These are phyloP conservation scores for Beauveria bassiana DNA, from an alignment of 2,329 filamentous ascomycete genomes.

Conservation along the genomic window DNA sequence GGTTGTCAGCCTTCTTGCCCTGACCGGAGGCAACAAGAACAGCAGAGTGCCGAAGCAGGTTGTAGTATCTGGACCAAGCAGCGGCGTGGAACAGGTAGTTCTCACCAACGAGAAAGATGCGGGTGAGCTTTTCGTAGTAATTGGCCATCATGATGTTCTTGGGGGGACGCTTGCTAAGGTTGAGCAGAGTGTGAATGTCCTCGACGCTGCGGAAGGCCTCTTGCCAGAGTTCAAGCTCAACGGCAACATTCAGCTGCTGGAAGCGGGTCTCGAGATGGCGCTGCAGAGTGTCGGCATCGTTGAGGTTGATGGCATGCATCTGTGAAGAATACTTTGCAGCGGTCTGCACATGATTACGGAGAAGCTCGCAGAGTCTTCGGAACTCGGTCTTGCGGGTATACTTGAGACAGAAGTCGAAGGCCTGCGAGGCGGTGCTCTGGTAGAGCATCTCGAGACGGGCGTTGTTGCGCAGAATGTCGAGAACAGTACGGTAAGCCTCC, in stretches of 20 bases:
- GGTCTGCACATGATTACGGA: constrained; percentile 97
- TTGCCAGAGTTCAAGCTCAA: constrained; percentile 97
- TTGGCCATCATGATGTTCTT: constrained; percentile 99
- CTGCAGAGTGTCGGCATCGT: constrained; percentile 93
- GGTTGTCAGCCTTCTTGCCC: constrained; percentile 90
- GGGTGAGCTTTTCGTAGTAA: constrained; percentile 98
- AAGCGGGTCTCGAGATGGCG: constrained; percentile 96
- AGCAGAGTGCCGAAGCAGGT: constrained; percentile 84
- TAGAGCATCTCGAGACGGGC: constrained; percentile 95
- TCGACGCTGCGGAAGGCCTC: constrained; percentile 99
- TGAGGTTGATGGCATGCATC: constrained; percentile 99
- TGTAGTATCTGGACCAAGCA: constrained; percentile 96
- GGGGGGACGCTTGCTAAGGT: constrained; percentile 91
- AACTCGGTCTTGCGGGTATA: constrained; percentile 99
- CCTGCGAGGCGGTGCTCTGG: constrained; percentile 94
- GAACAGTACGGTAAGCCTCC: constrained; percentile 97
- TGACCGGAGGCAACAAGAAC: constrained; percentile 75
- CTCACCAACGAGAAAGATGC: constrained; percentile 97
- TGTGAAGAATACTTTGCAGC: constrained; percentile 98
- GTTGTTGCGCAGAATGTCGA: constrained; percentile 99
- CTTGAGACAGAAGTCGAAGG: constrained; percentile 97
- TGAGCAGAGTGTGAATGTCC: constrained; percentile 95
- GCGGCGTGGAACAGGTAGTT: constrained; percentile 99
- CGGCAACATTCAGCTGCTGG: constrained; percentile 95
- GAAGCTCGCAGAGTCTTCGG: constrained; percentile 92